A percentile compares a stretch with the other conserved stretches of the same genome.
phyloP scores from a whole-genome alignment of 441 rosid species.

The Euphorbia corollata region DNA sequence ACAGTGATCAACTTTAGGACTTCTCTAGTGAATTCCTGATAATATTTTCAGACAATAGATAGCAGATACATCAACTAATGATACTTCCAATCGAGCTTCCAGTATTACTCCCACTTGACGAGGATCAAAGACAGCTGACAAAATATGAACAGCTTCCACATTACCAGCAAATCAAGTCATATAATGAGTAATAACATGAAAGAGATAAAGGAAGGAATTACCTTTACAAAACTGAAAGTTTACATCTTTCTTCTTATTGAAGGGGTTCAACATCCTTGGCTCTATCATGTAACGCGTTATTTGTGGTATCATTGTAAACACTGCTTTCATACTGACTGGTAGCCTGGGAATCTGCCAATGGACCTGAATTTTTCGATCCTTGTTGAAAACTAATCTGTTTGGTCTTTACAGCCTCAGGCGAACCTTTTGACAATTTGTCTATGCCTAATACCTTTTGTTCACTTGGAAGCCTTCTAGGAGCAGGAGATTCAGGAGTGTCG shows the following conservation, averaged over 20 bases:
- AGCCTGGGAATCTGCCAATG: conserved; percentile 22
- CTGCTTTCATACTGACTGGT: conserved; percentile 23
- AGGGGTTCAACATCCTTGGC: conserved; percentile 35
- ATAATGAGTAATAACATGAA: conserved; percentile 11
- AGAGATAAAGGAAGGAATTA: conserved; percentile 40
- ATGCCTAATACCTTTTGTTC: conserved; percentile 32
- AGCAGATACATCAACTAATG: not conserved
- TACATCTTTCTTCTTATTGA: conserved; percentile 24
- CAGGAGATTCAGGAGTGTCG: conserved; percentile 57
- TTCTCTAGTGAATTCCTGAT: too few species aligned
- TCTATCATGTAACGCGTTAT: conserved; percentile 37
- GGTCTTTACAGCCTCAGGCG: conserved; percentile 30
- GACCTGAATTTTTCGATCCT: conserved; percentile 30
- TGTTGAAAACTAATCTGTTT: conserved; percentile 31
- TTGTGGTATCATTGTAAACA: conserved; percentile 32
- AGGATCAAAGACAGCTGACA: conserved; percentile 31
- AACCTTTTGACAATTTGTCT: conserved; percentile 24
- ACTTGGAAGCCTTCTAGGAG: conserved; percentile 35
- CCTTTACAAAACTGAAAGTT: conserved; percentile 28
- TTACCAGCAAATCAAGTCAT: conserved; percentile 35
- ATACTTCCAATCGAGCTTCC: not conserved
- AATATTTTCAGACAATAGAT: not conserved
- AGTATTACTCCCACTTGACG: conserved; percentile 4
- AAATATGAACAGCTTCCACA: conserved; percentile 26
- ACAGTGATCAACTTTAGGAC: not conserved